These are phyloP conservation scores for Cymbopogon citratus DNA, from an alignment of 176 grass and related monocot species.

Conservation along the genomic window DNA sequence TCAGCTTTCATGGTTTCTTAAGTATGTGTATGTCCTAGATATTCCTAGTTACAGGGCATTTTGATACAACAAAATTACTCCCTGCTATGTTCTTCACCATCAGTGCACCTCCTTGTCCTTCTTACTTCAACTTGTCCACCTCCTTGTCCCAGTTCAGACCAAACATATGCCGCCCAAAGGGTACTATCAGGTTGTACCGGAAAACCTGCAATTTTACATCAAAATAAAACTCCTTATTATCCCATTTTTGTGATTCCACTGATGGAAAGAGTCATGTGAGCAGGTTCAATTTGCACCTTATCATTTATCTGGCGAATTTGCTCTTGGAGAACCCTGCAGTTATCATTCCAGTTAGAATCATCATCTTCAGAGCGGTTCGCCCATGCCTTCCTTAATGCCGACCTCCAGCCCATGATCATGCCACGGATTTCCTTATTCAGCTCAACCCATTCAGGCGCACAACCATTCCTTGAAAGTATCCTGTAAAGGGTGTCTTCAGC, in stretches of 20 bases:
- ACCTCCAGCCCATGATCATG: constrained; percentile 50
- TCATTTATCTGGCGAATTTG: constrained; percentile 71
- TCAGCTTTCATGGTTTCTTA: neutral
- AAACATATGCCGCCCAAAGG: constrained; percentile 86
- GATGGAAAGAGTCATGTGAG: neutral
- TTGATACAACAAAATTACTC: constrained; percentile 10
- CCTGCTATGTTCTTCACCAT: neutral
- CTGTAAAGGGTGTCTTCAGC: constrained; percentile 85
- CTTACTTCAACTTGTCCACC: constrained; percentile 47
- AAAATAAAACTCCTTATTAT: constrained; percentile 1
- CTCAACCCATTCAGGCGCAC: constrained; percentile 76
- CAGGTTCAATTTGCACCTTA: constrained; percentile 43
- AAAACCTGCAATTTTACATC: constrained; percentile 55
- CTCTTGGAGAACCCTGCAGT: constrained; percentile 44
- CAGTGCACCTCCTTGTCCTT: neutral
- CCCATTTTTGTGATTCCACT: neutral
- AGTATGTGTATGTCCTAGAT: neutral
- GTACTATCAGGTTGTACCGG: constrained; percentile 78
- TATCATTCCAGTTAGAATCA: constrained; percentile 37
- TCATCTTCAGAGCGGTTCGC: constrained; percentile 29
- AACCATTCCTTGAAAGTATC: constrained; percentile 72
- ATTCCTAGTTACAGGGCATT: constrained; percentile 19
- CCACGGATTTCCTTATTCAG: constrained; percentile 82
- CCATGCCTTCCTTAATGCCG: constrained; percentile 52
- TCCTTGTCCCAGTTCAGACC: constrained; percentile 93